Evolutionary conservation across 441 rosid species (phyloP).

Genomic region (Pelargonium fulgidum): DNA sequence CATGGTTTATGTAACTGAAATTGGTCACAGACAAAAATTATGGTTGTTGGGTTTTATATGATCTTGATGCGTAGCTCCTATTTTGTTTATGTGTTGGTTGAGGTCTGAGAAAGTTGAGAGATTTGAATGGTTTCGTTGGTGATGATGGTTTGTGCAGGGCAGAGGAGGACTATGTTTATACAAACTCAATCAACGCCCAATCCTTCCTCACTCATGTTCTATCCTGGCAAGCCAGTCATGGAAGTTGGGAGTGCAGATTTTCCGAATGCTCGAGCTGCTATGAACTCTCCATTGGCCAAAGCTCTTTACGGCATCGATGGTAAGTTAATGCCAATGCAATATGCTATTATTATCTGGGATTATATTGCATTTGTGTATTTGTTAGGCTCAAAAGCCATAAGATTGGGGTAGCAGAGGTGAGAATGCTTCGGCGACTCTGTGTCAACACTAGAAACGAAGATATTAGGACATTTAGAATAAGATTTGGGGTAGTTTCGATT

Average conservation of each 20-base stretch:
- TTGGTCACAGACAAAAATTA: background rate
- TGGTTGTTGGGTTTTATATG: background rate
- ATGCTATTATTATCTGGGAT: background rate
- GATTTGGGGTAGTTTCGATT: no score
- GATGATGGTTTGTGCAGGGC: slow-evolving; percentile 37
- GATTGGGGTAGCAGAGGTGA: no score
- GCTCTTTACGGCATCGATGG: slow-evolving; percentile 76
- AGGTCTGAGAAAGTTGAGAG: background rate
- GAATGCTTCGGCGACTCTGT: no score
- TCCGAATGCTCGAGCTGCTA: slow-evolving; percentile 72
- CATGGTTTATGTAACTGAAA: background rate
- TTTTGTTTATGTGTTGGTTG: background rate
- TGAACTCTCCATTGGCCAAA: slow-evolving; percentile 71
- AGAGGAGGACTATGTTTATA: slow-evolving; percentile 86
- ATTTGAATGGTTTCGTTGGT: slow-evolving; percentile 12
- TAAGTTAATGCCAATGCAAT: slow-evolving; percentile 18
- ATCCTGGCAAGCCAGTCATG: slow-evolving; percentile 88
- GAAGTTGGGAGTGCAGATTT: slow-evolving; percentile 86
- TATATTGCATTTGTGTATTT: background rate
- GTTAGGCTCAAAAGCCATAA: no score
- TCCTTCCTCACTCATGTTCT: slow-evolving; percentile 91
- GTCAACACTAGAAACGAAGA: no score
- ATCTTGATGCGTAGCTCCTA: background rate
- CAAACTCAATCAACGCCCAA: slow-evolving; percentile 93
- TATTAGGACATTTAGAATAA: no score